Evolutionary conservation across 2,329 filamentous ascomycete species (phyloP), one percentile per base, ranked within the genome.

Genomic region (Leptodontidium sp.): DNA sequence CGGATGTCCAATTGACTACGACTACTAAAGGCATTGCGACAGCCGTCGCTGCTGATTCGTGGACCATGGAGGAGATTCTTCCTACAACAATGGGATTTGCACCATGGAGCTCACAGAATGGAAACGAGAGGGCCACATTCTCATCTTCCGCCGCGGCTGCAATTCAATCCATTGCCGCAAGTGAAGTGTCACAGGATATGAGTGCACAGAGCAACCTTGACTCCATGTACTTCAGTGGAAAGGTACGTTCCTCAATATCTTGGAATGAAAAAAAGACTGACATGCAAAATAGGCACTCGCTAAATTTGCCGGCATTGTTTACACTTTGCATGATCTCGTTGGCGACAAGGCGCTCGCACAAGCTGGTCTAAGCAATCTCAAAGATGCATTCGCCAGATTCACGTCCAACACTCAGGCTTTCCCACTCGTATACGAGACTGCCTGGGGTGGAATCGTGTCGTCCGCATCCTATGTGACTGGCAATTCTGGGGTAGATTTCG

Each of bases 151-250:
- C 88, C 0, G 88, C 90, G 73, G 78, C 84, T 2, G 81, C 83
- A 1, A 91, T 97, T 66, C 81, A 82, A 45, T 82, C 85, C 1
- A 83, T 90, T 9, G 91, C 93, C 1, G 83, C 85, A n/a, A 86
- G 84, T 24, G 96, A 99, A 78, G 82, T 97, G 0, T 86, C 87
- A 0, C 90, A 96, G 79, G 86, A 94, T 77, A 93, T 98, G 80
- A 80, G 83, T n/a, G 82, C 83, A 0, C 90, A 96, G 76, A 88
- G 89, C 5, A 88, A 96, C 71, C 83, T 93, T 45, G 87, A 95
- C 77, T 97, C 93, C 47, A 94, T 97, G 89, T 98, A 98, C 80
- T 98, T 91, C 79, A 92, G 92, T 74, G 96, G 96, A 74, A 98
- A 95, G 84, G 91, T 86, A 69, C 73, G 79, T 69, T n/a, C 15